Percentiles rank a stretch among this genome's conserved stretches.
phyloP scores from a whole-genome alignment of 1,284 basidiomycete genomes.

The Baeospora myosura region DNA sequence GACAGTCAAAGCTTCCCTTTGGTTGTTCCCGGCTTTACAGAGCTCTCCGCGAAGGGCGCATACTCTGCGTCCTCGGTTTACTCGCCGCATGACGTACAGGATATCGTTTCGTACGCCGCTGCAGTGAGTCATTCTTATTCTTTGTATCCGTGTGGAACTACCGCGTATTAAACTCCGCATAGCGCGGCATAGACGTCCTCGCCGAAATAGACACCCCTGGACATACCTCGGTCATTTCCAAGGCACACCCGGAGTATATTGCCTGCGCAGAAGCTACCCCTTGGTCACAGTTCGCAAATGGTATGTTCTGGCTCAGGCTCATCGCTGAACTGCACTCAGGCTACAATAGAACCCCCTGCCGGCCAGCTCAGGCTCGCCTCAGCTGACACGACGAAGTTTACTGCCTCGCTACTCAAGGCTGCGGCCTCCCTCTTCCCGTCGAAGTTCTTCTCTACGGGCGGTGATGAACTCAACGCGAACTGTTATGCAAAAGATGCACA shows the following conservation, averaged over 20 bases:
- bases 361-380: constrained; percentile 74
- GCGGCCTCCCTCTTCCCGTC: constrained; percentile 40
- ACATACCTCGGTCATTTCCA: constrained; percentile 64
- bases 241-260: constrained; percentile 64
- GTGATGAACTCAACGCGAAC: constrained; percentile 72
- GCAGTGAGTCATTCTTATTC: constrained; percentile 36
- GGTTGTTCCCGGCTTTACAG: constrained; percentile 51
- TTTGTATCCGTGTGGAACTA: not conserved
- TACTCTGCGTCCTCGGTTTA: constrained; percentile 59
- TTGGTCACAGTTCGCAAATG: constrained; percentile 59
- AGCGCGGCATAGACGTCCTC: constrained; percentile 78
- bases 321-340: not conserved
- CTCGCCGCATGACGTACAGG: constrained; percentile 48
- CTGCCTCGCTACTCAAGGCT: constrained; percentile 34
- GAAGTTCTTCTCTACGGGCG: constrained; percentile 69
- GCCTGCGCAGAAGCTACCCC: constrained; percentile 62
- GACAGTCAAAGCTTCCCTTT: constrained; percentile 76
- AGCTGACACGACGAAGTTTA: constrained; percentile 34
- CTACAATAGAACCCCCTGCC: constrained; percentile 58
- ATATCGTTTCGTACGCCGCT: constrained; percentile 67
- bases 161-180: constrained; percentile 2
- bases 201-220: constrained; percentile 78
- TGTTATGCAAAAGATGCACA: constrained; percentile 62
- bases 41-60: constrained; percentile 62
- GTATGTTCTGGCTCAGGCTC: constrained; percentile 18